These are phyloP conservation scores for Pseudogymnoascus sp. DNA, from an alignment of 2,329 filamentous ascomycete species.

Conservation along the genomic window DNA sequence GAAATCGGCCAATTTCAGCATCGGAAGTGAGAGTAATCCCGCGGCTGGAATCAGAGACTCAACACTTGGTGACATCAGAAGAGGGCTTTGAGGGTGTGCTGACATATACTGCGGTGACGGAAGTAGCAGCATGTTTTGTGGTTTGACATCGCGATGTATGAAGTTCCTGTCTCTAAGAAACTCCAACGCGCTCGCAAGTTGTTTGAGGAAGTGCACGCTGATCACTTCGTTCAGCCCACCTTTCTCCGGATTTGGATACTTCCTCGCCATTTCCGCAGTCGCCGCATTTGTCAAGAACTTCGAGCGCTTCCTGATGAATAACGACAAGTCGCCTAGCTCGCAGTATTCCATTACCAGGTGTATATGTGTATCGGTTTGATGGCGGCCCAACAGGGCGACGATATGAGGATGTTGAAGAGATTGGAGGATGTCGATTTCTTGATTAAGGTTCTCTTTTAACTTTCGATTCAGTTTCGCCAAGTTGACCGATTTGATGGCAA, in stretches of 20 bases:
- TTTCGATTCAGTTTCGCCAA: slow-evolving; percentile 88
- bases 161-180: slow-evolving; percentile 81
- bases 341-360: slow-evolving; percentile 99
- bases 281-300: slow-evolving; percentile 72
- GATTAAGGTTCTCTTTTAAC: slow-evolving; percentile 90
- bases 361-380: slow-evolving; percentile 80
- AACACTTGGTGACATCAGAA: slow-evolving; percentile 69
- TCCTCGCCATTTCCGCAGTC: slow-evolving; percentile 83
- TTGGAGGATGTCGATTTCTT: slow-evolving; percentile 93
- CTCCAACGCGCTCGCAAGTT: slow-evolving; percentile 83
- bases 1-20: slow-evolving; percentile 97
- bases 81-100: slow-evolving; percentile 53
- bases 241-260: slow-evolving; percentile 77
- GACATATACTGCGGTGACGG: slow-evolving; percentile 69
- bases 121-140: slow-evolving; percentile 87
- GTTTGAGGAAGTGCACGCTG: slow-evolving; percentile 90
- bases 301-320: slow-evolving; percentile 93
- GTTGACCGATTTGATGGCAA: slow-evolving; percentile 96
- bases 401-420: slow-evolving; percentile 93
- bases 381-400: slow-evolving; percentile 89
- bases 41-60: slow-evolving; percentile 75
- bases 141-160: slow-evolving; percentile 95
- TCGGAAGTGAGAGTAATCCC: slow-evolving; percentile 78
- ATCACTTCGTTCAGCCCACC: slow-evolving; percentile 96
- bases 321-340: slow-evolving; percentile 85